Evolutionary conservation across 371 early-diverging fungal genomes (phyloP).

Genomic region (Choanephora cucurbitarum): DNA sequence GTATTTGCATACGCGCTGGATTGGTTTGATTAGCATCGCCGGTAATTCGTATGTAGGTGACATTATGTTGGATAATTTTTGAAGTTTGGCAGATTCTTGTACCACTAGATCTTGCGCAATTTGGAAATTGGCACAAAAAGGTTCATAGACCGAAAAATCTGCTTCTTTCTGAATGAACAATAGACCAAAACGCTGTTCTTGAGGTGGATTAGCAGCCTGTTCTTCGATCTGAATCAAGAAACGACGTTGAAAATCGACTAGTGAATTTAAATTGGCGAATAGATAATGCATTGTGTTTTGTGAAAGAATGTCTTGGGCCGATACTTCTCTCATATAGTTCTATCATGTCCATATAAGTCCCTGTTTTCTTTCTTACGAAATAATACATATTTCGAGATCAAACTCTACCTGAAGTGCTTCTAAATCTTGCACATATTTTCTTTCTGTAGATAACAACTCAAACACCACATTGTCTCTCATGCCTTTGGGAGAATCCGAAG

Average conservation of each 20-base stretch:
- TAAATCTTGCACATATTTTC: conserved; percentile 86
- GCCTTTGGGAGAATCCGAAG: conserved; percentile 62
- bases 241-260: conserved; percentile 95
- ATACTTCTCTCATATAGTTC: conserved; percentile 56
- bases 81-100: conserved; percentile 47
- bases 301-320: conserved; percentile 62
- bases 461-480: conserved; percentile 85
- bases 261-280: conserved; percentile 90
- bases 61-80: conserved; percentile 64
- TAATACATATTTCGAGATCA: conserved; percentile 2
- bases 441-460: conserved; percentile 89
- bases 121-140: conserved; percentile 91
- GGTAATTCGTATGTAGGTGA: conserved; percentile 86
- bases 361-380: conserved; percentile 1
- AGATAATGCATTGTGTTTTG: conserved; percentile 74
- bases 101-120: conserved; percentile 65
- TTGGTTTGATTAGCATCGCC: conserved; percentile 93
- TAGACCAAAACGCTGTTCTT: conserved; percentile 88
- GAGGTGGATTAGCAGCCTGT: conserved; percentile 64
- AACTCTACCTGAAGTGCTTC: conserved; percentile 58
- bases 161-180: conserved; percentile 80
- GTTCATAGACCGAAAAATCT: conserved; percentile 88
- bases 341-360: conserved; percentile 6
- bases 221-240: conserved; percentile 91
- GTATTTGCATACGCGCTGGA: conserved; percentile 96